Evolutionary conservation across 768 basidiomycete species (phyloP).

Genomic region (Auriscalpium vulgare): DNA sequence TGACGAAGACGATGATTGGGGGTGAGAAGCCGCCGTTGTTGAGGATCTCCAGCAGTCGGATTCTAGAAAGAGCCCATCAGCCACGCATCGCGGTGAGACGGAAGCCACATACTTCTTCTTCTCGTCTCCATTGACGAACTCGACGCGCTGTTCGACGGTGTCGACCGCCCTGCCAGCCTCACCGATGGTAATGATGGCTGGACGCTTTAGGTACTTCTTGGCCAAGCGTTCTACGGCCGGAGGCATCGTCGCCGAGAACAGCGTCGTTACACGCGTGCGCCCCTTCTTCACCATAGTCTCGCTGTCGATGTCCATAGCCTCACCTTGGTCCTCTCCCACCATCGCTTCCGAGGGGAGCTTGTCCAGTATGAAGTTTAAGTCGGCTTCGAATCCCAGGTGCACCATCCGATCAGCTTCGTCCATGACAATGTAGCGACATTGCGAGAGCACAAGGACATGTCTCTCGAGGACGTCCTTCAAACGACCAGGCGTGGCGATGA

Average conservation of each 20-base stretch:
- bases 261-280: conserved; percentile 83
- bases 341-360: conserved; percentile 81
- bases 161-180: conserved; percentile 97
- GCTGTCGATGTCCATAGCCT: conserved; percentile 74
- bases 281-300: conserved; percentile 61
- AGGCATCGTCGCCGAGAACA: conserved; percentile 99
- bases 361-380: conserved; percentile 92
- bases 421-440: conserved; percentile 99
- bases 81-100: not conserved
- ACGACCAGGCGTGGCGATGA: conserved; percentile 98
- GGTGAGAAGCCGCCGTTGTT: conserved; percentile 76
- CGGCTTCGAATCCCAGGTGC: conserved; percentile 91
- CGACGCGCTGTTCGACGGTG: conserved; percentile 93
- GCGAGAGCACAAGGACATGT: conserved; percentile 88
- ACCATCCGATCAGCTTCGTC: conserved; percentile 99
- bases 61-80: conserved; percentile 35
- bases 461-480: conserved; percentile 96
- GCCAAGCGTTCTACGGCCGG: conserved; percentile 92
- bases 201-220: conserved; percentile 86
- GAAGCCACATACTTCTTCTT: conserved; percentile 75
- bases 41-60: conserved; percentile 84
- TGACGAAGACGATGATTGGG: conserved; percentile 98
- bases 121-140: conserved; percentile 88
- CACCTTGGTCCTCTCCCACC: conserved; percentile 74
- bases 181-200: conserved; percentile 95